Evolutionary conservation across 148 eudicot species (phyloP).

Genomic region (Rhododendron ovatum): DNA sequence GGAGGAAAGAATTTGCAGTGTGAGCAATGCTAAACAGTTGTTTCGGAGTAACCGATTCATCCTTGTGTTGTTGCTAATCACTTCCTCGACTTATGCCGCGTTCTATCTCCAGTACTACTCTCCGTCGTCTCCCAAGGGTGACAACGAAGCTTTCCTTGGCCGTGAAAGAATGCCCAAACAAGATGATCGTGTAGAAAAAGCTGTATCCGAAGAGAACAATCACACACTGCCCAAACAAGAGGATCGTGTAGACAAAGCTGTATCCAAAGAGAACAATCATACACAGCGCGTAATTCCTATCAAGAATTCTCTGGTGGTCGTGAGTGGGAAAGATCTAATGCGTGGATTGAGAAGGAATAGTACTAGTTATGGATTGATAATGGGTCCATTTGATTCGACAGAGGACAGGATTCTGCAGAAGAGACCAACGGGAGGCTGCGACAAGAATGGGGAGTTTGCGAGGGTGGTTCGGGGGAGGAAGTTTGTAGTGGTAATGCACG

Average conservation of each 20-base stretch:
- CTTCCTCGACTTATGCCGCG: slow-evolving; percentile 84
- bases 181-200: no score
- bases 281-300: slow-evolving; percentile 9
- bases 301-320: no score
- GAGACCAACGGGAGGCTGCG: slow-evolving; percentile 88
- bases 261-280: slow-evolving; percentile 18
- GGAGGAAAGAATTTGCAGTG: slow-evolving; percentile 37
- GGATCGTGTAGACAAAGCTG: slow-evolving; percentile 12
- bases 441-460: slow-evolving; percentile 80
- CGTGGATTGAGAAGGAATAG: slow-evolving; percentile 29
- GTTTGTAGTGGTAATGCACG: slow-evolving; percentile 83
- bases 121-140: slow-evolving; percentile 81
- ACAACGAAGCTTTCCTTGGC: slow-evolving; percentile 35
- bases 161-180: not conserved
- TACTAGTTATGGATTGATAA: slow-evolving; percentile 61
- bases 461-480: slow-evolving; percentile 89
- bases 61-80: slow-evolving; percentile 80
- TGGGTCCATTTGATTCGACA: slow-evolving; percentile 84
- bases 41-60: slow-evolving; percentile 68
- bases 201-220: no score
- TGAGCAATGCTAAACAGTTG: slow-evolving; percentile 38
- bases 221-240: no score
- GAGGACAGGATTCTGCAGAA: slow-evolving; percentile 78
- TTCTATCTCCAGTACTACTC: slow-evolving; percentile 66
- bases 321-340: not conserved